Conservation (phyloP, 164 flowering plant species). For the Warburgia ugandensis region DNA sequence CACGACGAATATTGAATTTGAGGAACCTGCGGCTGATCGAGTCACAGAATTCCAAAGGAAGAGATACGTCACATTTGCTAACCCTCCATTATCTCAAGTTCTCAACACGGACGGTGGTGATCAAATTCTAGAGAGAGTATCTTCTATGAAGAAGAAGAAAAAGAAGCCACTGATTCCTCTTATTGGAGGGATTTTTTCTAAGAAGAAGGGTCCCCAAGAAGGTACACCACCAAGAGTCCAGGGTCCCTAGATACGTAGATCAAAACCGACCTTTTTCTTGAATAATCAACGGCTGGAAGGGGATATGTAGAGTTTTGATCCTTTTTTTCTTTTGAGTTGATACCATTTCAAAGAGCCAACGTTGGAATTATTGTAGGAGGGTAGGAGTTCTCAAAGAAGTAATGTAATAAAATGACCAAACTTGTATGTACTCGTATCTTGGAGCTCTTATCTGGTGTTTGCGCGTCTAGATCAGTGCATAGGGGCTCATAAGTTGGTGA, state of each 20-base stretch:
- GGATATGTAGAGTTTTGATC: background rate
- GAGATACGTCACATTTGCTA: slow-evolving; percentile 61
- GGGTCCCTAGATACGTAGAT: slow-evolving; percentile 6
- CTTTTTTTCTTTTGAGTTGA: background rate
- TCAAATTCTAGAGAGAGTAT: slow-evolving; percentile 16
- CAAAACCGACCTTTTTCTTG: too few relatives aligned
- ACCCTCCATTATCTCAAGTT: slow-evolving; percentile 46
- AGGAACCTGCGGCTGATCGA: slow-evolving; percentile 5
- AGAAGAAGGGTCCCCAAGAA: slow-evolving; percentile 35
- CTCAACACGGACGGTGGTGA: slow-evolving; percentile 12
- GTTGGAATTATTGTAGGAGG: too few relatives aligned
- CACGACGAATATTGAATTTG: slow-evolving; percentile 15
- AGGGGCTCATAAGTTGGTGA: too few relatives aligned
- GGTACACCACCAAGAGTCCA: slow-evolving; percentile 13
- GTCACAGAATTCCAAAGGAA: slow-evolving; percentile 50
- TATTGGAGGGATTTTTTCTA: slow-evolving; percentile 43
- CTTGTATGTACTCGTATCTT: too few relatives aligned
- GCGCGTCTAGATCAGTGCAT: too few relatives aligned
- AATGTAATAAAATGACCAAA: too few relatives aligned
- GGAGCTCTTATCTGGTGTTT: too few relatives aligned
- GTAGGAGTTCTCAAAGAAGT: too few relatives aligned
- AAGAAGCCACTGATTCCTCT: slow-evolving; percentile 46
- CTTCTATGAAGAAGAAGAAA: slow-evolving; percentile 28
- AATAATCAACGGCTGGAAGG: slow-evolving; percentile 2
- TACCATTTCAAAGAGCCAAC: too few relatives aligned